Conservation (phyloP, 768 basidiomycete species). For the Lyophyllum shimeji region DNA sequence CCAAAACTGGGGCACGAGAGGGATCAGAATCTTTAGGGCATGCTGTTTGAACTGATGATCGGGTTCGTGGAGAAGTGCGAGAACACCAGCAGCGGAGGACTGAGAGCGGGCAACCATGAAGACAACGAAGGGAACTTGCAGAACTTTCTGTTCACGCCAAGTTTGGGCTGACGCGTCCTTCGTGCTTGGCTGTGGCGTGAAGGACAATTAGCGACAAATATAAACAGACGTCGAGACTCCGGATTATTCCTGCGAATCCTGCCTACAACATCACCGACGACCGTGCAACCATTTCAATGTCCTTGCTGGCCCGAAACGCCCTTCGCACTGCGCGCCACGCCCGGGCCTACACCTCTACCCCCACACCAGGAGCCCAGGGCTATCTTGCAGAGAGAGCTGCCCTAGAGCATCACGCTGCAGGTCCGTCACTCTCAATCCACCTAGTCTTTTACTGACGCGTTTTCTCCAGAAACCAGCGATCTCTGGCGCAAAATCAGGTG, state of each 20-base stretch:
- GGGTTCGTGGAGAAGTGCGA: constrained; percentile 89
- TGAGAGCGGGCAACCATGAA: constrained; percentile 70
- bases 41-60: constrained; percentile 87
- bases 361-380: constrained; percentile 35
- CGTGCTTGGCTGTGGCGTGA: constrained; percentile 24
- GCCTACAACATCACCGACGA: constrained; percentile 6
- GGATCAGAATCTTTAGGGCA: constrained; percentile 81
- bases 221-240: constrained; percentile 23
- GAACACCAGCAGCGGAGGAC: constrained; percentile 85
- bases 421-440: constrained; percentile 33
- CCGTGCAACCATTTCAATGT: constrained; percentile 34
- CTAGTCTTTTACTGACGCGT: constrained; percentile 9
- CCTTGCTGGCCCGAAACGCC: constrained; percentile 46
- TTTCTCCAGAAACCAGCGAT: constrained; percentile 61
- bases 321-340: constrained; percentile 44
- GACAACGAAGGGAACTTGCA: constrained; percentile 21
- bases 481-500: constrained; percentile 88
- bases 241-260: constrained; percentile 31
- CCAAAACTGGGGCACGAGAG: constrained; percentile 94
- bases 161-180: constrained; percentile 45
- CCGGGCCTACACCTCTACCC: constrained; percentile 40
- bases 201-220: constrained; percentile 31
- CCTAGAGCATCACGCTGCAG: constrained; percentile 62
- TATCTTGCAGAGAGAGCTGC: constrained; percentile 57
- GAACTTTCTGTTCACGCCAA: constrained; percentile 9